A percentile compares a stretch with the other conserved stretches of the same genome.
Evolutionary conservation across 1,139 yeast genomes (phyloP).

Genomic region (Scheffersomyces quercinus): DNA sequence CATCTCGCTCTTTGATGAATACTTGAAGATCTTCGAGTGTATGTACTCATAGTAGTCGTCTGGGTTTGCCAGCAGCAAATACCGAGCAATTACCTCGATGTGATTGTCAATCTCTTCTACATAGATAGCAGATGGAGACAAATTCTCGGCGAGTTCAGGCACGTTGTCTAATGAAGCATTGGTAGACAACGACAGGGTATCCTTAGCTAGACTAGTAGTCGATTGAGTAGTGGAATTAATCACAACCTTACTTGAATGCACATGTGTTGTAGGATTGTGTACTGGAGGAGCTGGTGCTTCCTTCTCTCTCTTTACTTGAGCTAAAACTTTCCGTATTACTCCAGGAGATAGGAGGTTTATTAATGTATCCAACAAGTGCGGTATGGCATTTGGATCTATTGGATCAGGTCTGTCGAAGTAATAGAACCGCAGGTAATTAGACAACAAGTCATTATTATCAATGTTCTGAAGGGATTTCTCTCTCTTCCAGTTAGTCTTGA

Average conservation of each 20-base stretch:
- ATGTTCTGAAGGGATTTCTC: slow-evolving; percentile 7
- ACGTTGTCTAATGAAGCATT: neutral
- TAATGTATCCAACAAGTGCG: slow-evolving; percentile 10
- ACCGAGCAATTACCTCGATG: slow-evolving; percentile 48
- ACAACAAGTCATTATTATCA: slow-evolving; percentile 7
- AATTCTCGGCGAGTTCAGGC: too few species aligned
- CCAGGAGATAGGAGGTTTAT: slow-evolving; percentile 14
- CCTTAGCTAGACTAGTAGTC: neutral
- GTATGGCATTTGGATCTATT: slow-evolving; percentile 5
- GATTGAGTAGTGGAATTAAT: neutral
- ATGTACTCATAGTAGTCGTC: slow-evolving; percentile 45
- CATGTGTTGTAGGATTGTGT: neutral
- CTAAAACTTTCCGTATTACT: slow-evolving; percentile 12
- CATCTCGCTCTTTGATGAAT: slow-evolving; percentile 34
- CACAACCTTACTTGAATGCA: too few species aligned
- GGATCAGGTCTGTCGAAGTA: slow-evolving; percentile 13
- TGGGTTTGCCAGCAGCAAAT: slow-evolving; percentile 59
- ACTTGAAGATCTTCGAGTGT: slow-evolving; percentile 35
- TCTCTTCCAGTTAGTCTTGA: slow-evolving; percentile 31
- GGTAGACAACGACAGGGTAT: neutral
- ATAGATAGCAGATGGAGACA: neutral
- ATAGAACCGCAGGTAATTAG: slow-evolving; percentile 15
- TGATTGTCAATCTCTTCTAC: slow-evolving; percentile 44
- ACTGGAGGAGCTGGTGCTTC: neutral
- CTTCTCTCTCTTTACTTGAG: slow-evolving; percentile 8